Conservation (phyloP, 1,139 yeast species). For the Candida tropicalis region DNA sequence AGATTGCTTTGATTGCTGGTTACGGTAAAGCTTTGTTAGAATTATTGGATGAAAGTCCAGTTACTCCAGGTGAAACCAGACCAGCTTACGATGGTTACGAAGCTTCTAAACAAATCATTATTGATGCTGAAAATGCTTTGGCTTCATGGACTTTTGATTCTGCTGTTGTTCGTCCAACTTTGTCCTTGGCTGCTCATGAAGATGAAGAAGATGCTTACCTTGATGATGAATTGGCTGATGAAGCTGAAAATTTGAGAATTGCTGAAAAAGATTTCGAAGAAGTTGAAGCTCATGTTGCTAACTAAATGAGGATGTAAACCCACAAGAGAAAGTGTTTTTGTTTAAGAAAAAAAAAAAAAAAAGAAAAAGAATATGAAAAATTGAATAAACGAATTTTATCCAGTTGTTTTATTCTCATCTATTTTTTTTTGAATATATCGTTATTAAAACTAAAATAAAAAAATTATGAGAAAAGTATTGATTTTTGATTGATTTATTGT, state of each 20-base stretch:
- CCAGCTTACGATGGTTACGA: constrained; percentile 98
- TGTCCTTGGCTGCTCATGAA: constrained; percentile 76
- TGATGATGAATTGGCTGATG: constrained; percentile 55
- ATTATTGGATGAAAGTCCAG: constrained; percentile 93
- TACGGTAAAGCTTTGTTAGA: constrained; percentile 97
- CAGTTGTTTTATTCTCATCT: no score
- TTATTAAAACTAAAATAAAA: no score
- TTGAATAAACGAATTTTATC: no score
- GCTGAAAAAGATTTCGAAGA: constrained; percentile 52
- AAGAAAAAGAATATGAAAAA: background rate
- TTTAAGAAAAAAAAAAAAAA: constrained; percentile 3
- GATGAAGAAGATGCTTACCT: constrained; percentile 63
- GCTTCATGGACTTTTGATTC: constrained; percentile 96
- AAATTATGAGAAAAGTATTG: no score
- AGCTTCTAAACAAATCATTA: constrained; percentile 95
- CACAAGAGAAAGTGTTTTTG: no score
- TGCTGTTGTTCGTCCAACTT: constrained; percentile 93
- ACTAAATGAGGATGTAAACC: background rate
- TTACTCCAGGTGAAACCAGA: constrained; percentile 99
- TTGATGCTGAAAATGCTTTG: constrained; percentile 95
- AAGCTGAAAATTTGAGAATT: constrained; percentile 55
- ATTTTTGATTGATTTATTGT: no score
- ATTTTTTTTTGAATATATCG: no score
- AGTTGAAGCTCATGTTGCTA: constrained; percentile 15
- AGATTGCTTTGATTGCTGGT: constrained; percentile 94